phyloP scores from a whole-genome alignment of 1,139 yeast genomes.

The Diutina catenulata region DNA sequence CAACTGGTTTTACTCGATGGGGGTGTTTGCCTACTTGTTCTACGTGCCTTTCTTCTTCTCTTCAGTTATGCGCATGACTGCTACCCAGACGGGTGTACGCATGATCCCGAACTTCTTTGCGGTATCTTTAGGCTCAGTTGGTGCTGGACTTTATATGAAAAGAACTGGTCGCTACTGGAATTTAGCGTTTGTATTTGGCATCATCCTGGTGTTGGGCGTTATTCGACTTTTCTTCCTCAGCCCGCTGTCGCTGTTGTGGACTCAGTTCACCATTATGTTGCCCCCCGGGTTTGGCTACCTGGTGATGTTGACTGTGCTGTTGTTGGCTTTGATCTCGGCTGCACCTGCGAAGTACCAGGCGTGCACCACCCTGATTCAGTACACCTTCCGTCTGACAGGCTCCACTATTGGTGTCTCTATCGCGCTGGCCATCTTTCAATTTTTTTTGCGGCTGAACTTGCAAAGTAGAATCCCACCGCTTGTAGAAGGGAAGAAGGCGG shows the following conservation, averaged over 20 bases:
- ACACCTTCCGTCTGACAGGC: slow-evolving; percentile 65
- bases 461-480: slow-evolving; percentile 13
- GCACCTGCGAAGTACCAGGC: slow-evolving; percentile 56
- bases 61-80: slow-evolving; percentile 41
- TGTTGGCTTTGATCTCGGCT: slow-evolving; percentile 55
- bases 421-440: slow-evolving; percentile 55
- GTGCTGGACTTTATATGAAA: slow-evolving; percentile 60
- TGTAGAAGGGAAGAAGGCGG: slow-evolving; percentile 16
- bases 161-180: slow-evolving; percentile 54
- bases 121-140: slow-evolving; percentile 57
- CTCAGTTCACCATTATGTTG: slow-evolving; percentile 22
- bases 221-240: slow-evolving; percentile 24
- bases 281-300: slow-evolving; percentile 51
- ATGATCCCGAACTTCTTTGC: slow-evolving; percentile 58
- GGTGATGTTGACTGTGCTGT: slow-evolving; percentile 51
- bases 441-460: slow-evolving; percentile 10
- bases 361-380: slow-evolving; percentile 63
- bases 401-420: slow-evolving; percentile 62
- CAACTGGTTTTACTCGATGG: slow-evolving; percentile 55
- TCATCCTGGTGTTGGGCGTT: slow-evolving; percentile 35
- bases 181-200: slow-evolving; percentile 33
- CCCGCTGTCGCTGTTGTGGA: slow-evolving; percentile 27
- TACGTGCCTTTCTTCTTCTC: slow-evolving; percentile 57
- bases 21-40: slow-evolving; percentile 41
- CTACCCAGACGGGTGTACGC: slow-evolving; percentile 53